Percentiles rank a stretch among this genome's conserved stretches.
Evolutionary conservation across 257 asterid genomes (phyloP).

Genomic region (Buddleja alternifolia): DNA sequence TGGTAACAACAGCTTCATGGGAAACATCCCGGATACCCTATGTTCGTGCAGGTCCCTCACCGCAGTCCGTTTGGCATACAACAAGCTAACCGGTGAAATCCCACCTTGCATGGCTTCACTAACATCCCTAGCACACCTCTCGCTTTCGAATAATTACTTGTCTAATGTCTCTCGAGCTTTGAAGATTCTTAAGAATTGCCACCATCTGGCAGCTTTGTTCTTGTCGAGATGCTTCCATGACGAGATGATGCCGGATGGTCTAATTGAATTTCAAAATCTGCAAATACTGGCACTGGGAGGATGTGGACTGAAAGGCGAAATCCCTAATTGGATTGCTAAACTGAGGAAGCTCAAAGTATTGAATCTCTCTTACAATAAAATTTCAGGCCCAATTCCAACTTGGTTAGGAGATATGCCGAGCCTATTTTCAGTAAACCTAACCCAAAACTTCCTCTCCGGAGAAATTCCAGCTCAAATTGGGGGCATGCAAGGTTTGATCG

Average conservation of each 20-base stretch:
- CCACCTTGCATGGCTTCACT: conserved; percentile 53
- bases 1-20: conserved; percentile 52
- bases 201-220: conserved; percentile 49
- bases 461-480: conserved; percentile 42
- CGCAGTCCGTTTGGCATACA: conserved; percentile 53
- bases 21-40: conserved; percentile 44
- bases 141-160: conserved; percentile 44
- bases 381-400: conserved; percentile 48
- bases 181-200: conserved; percentile 42
- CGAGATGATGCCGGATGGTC: conserved; percentile 39
- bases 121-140: conserved; percentile 37
- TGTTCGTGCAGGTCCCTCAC: conserved; percentile 47
- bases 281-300: conserved; percentile 54
- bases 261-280: conserved; percentile 40
- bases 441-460: conserved; percentile 44
- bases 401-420: conserved; percentile 58
- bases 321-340: conserved; percentile 44
- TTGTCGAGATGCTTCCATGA: conserved; percentile 49
- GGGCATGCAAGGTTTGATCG: conserved; percentile 37
- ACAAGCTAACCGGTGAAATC: conserved; percentile 43
- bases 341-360: conserved; percentile 48
- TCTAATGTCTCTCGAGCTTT: conserved; percentile 44
- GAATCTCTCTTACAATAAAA: conserved; percentile 47
- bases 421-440: conserved; percentile 44
- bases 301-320: conserved; percentile 43